Percentiles rank a stretch among this genome's conserved stretches.
Evolutionary conservation across 1,284 basidiomycete genomes (phyloP).

Genomic region (Malassezia nana): DNA sequence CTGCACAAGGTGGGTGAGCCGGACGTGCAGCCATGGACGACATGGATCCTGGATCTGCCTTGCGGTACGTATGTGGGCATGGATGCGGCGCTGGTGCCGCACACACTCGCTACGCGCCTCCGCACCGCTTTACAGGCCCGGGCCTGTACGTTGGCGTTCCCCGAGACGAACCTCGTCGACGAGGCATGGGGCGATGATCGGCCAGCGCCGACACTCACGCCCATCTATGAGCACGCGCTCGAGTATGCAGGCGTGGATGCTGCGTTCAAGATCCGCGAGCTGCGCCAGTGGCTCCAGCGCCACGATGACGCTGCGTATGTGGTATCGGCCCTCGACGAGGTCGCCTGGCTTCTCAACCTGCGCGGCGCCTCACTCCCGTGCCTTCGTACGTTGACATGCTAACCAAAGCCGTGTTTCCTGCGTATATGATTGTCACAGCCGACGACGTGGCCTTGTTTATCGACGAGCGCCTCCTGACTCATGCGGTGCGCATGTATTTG

Average conservation of each 20-base stretch:
- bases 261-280: constrained; percentile 36
- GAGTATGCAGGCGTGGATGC: constrained; percentile 60
- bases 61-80: constrained; percentile 62
- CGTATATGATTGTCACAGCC: constrained; percentile 27
- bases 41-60: constrained; percentile 51
- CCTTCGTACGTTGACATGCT: constrained; percentile 17
- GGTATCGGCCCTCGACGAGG: constrained; percentile 35
- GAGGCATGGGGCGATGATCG: constrained; percentile 63
- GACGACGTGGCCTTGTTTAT: constrained; percentile 29
- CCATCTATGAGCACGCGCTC: constrained; percentile 64
- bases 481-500: constrained; percentile 10
- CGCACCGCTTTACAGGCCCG: constrained; percentile 11
- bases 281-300: constrained; percentile 24
- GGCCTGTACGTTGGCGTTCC: constrained; percentile 53
- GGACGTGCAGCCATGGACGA: constrained; percentile 49
- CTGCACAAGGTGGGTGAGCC: constrained; percentile 59
- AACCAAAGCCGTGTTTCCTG: constrained; percentile 31
- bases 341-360: constrained; percentile 43
- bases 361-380: constrained; percentile 38
- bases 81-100: constrained; percentile 75
- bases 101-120: constrained; percentile 54
- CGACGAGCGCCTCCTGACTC: constrained; percentile 20
- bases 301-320: constrained; percentile 20
- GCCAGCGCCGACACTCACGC: constrained; percentile 59
- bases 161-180: constrained; percentile 68